A percentile compares a stretch with the other conserved stretches of the same genome.
Evolutionary conservation across 2,329 filamentous ascomycete species (phyloP).

Genomic region (Beauveria sp.): DNA sequence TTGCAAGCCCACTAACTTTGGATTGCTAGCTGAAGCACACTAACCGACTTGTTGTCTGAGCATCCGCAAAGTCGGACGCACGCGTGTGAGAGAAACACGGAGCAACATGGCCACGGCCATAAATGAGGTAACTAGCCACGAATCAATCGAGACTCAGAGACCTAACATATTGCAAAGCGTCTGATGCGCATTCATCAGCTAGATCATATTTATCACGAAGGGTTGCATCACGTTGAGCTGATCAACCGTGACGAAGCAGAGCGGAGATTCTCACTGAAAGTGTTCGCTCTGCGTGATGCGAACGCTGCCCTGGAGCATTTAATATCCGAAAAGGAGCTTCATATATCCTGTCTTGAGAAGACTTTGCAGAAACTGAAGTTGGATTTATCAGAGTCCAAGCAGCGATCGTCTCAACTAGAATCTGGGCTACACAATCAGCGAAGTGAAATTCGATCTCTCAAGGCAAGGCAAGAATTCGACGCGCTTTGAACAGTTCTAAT

Average conservation of each 20-base stretch:
- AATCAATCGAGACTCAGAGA: not conserved
- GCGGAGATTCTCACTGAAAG: conserved; percentile 60
- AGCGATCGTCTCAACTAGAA: conserved; percentile 37
- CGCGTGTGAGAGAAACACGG: not conserved
- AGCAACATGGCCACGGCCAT: conserved; percentile 11
- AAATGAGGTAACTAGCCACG: not conserved
- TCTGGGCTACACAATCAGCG: conserved; percentile 40
- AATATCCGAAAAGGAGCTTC: not conserved
- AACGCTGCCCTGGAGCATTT: conserved; percentile 41
- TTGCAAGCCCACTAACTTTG: not conserved
- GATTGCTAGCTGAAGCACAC: not conserved
- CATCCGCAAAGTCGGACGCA: not conserved
- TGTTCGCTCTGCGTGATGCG: conserved; percentile 67
- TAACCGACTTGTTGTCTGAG: not conserved
- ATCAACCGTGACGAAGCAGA: conserved; percentile 68
- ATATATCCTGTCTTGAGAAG: not conserved
- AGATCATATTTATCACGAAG: conserved; percentile 63
- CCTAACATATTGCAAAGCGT: conserved; percentile 27
- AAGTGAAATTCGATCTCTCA: conserved; percentile 39
- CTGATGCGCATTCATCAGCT: conserved; percentile 44
- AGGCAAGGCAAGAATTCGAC: conserved; percentile 26
- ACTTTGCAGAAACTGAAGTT: conserved; percentile 18
- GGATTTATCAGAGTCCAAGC: conserved; percentile 36
- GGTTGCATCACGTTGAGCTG: conserved; percentile 55
- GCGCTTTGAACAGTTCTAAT: conserved; percentile 8